phyloP scores from a whole-genome alignment of 208 protist species.

The Spongospora subterranea region DNA sequence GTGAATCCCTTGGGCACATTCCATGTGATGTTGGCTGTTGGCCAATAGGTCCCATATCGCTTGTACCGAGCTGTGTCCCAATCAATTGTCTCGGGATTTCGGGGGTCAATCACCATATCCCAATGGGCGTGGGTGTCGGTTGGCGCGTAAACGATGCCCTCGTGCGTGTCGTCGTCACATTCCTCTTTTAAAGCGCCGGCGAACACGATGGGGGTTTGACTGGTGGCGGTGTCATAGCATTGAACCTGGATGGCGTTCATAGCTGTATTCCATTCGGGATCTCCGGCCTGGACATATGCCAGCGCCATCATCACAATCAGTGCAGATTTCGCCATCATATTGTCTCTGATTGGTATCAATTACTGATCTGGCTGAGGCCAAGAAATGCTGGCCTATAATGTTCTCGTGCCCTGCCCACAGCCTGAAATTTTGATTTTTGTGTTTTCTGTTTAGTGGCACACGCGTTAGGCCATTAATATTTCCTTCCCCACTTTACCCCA shows the following conservation, averaged over 20 bases:
- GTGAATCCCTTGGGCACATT: constrained; percentile 22
- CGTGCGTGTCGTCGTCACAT: constrained; percentile 1
- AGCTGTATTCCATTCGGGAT: neutral
- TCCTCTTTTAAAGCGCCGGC: constrained; percentile 47
- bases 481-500: too few relatives aligned
- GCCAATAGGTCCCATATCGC: constrained; percentile 52
- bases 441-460: too few relatives aligned
- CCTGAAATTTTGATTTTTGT: too few relatives aligned
- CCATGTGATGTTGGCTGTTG: constrained; percentile 41
- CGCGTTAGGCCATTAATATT: too few relatives aligned
- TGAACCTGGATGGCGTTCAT: constrained; percentile 15
- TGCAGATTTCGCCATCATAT: too few relatives aligned
- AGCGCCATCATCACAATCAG: too few relatives aligned
- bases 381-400: too few relatives aligned
- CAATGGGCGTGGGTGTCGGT: neutral
- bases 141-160: neutral
- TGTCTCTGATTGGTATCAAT: too few relatives aligned
- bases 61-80: constrained; percentile 51
- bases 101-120: constrained; percentile 27
- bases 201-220: neutral
- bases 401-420: too few relatives aligned
- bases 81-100: neutral
- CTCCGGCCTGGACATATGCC: too few relatives aligned
- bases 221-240: neutral
- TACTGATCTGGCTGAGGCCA: too few relatives aligned